These are phyloP conservation scores for Plicaturopsis crispa DNA, from an alignment of 768 basidiomycete species.

Conservation along the genomic window DNA sequence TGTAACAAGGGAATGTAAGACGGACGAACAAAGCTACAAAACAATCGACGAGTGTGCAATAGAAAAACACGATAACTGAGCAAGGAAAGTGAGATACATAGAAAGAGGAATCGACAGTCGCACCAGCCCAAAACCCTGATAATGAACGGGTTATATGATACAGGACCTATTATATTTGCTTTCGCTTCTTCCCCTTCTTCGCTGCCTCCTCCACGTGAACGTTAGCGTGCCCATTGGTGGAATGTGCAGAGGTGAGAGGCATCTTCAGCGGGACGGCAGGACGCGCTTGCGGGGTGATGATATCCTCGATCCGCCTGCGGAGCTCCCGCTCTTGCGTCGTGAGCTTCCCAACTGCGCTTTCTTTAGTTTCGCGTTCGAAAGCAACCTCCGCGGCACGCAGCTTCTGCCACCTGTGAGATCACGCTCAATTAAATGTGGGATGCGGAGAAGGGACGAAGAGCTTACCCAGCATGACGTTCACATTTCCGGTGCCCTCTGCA, in stretches of 20 bases:
- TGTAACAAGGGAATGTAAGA: too few species aligned
- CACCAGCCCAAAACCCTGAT: too few species aligned
- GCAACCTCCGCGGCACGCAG: slow-evolving; percentile 65
- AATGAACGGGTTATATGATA: too few species aligned
- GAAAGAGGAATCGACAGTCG: slow-evolving; percentile 10
- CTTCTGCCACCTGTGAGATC: slow-evolving; percentile 60
- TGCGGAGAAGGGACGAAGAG: slow-evolving; percentile 1
- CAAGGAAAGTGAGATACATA: slow-evolving; percentile 13
- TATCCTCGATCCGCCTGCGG: slow-evolving; percentile 70
- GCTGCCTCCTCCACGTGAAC: slow-evolving; percentile 25
- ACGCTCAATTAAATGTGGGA: slow-evolving; percentile 6
- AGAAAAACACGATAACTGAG: too few species aligned
- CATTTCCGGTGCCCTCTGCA: slow-evolving; percentile 70
- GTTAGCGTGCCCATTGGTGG: slow-evolving; percentile 38
- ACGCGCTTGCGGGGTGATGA: slow-evolving; percentile 42
- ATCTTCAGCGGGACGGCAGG: slow-evolving; percentile 24
- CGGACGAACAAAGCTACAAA: background rate
- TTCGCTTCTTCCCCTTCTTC: slow-evolving; percentile 56
- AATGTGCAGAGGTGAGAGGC: slow-evolving; percentile 27
- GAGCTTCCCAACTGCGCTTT: slow-evolving; percentile 55
- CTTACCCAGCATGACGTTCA: slow-evolving; percentile 72
- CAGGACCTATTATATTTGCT: too few species aligned
- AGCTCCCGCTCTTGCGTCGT: slow-evolving; percentile 74
- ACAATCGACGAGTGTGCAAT: background rate
- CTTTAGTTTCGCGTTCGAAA: slow-evolving; percentile 72